Percentiles rank a stretch among this genome's conserved stretches.
Evolutionary conservation across 495 filamentous ascomycete species (phyloP).

Genomic region (Lasiosphaeria hispida): DNA sequence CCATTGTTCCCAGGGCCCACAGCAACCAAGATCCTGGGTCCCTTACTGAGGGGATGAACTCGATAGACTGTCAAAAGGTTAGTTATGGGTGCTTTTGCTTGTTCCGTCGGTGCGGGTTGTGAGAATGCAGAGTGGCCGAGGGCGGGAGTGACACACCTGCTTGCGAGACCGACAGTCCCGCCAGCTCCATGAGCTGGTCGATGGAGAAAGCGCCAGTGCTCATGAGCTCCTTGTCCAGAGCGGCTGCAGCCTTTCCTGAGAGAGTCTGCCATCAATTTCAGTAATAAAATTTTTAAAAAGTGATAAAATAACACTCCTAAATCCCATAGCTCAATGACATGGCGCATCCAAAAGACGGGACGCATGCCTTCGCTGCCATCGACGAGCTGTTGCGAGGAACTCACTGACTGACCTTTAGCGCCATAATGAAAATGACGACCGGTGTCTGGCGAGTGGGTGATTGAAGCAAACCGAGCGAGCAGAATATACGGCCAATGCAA

Average conservation of each 20-base stretch:
- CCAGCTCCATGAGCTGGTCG: conserved; percentile 96
- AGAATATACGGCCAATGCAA: not conserved
- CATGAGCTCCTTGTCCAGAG: conserved; percentile 94
- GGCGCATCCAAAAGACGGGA: too few relatives aligned
- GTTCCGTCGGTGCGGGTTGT: not conserved
- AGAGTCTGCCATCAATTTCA: conserved; percentile 60
- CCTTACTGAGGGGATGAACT: conserved; percentile 71
- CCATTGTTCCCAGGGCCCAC: conserved; percentile 96
- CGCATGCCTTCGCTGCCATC: too few relatives aligned
- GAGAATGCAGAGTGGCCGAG: not conserved
- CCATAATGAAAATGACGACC: conserved; percentile 30
- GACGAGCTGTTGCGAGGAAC: too few relatives aligned
- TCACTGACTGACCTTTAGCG: conserved; percentile 42
- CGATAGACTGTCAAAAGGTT: conserved; percentile 61
- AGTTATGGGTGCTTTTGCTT: not conserved
- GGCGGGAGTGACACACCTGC: conserved; percentile 56
- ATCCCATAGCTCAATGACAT: too few relatives aligned
- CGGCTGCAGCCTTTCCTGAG: conserved; percentile 79
- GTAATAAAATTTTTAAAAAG: not conserved
- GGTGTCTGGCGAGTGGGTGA: not conserved
- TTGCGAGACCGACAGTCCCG: conserved; percentile 90
- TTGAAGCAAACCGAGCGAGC: not conserved
- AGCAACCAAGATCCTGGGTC: conserved; percentile 75
- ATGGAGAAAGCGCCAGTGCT: conserved; percentile 86
- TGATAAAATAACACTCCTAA: not conserved